Evolutionary conservation across 768 basidiomycete species (phyloP).

Genomic region (Boletus reticuloceps): DNA sequence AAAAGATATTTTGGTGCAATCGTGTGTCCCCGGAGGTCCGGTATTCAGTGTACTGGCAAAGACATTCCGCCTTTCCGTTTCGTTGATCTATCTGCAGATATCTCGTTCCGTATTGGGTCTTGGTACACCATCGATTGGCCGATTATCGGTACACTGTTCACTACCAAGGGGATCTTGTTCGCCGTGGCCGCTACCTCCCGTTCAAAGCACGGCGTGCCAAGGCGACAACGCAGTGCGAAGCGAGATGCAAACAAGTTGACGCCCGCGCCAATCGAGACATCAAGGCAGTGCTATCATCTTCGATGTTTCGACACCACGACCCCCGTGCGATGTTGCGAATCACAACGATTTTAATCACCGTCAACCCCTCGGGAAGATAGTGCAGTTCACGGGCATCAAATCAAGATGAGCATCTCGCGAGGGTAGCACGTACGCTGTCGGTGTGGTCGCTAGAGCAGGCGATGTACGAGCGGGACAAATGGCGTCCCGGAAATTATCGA

Average conservation of each 20-base stretch:
- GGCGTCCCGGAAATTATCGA: background rate
- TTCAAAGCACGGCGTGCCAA: background rate
- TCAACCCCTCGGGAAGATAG: background rate
- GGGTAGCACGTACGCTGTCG: background rate
- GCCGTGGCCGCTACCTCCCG: too few species aligned
- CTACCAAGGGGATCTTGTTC: too few species aligned
- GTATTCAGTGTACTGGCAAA: too few species aligned
- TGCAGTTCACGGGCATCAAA: background rate
- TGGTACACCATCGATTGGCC: too few species aligned
- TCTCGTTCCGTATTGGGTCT: too few species aligned
- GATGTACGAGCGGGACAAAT: background rate
- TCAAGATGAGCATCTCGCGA: background rate
- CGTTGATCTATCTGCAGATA: too few species aligned
- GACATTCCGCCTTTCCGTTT: too few species aligned
- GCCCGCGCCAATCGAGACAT: background rate
- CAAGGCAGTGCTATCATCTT: background rate
- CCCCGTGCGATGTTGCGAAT: background rate
- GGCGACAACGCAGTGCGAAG: background rate
- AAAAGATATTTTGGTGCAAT: background rate
- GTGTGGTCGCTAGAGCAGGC: too few species aligned
- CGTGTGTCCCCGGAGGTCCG: too few species aligned
- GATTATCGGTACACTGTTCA: too few species aligned
- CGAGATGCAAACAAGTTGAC: background rate
- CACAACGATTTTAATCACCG: conserved; percentile 7
- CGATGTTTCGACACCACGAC: background rate